A percentile compares a stretch with the other conserved stretches of the same genome.
phyloP scores from a whole-genome alignment of 345 rosid genomes.

The Hibiscus syriacus region DNA sequence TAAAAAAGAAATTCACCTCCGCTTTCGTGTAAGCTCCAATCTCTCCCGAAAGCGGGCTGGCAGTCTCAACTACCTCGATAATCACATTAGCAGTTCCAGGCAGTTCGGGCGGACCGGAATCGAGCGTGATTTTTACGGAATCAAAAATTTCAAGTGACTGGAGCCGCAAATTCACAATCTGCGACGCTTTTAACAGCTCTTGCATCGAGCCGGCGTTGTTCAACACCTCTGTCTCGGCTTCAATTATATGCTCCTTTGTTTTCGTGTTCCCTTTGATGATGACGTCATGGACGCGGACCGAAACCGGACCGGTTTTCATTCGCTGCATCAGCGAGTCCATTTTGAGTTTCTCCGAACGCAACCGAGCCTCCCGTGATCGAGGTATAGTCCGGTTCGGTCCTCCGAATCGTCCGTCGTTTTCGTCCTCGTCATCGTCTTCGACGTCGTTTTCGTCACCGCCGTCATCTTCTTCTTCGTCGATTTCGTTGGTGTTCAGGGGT shows the following conservation, averaged over 20 bases:
- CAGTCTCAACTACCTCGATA: constrained; percentile 63
- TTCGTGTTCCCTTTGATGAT: constrained; percentile 66
- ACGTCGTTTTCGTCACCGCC: constrained; percentile 27
- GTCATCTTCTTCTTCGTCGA: constrained; percentile 13
- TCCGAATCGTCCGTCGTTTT: constrained; percentile 21
- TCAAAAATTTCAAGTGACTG: constrained; percentile 72
- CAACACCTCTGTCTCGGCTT: constrained; percentile 56
- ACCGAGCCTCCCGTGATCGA: constrained; percentile 21
- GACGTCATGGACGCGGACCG: constrained; percentile 82
- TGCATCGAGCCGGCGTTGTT: constrained; percentile 57
- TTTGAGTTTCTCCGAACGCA: constrained; percentile 27
- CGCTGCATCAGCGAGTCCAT: constrained; percentile 43
- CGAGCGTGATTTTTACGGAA: constrained; percentile 75
- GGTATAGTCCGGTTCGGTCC: constrained; percentile 17
- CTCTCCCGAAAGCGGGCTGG: constrained; percentile 54
- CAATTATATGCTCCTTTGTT: constrained; percentile 77
- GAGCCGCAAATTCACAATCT: constrained; percentile 53
- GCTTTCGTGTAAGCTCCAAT: constrained; percentile 70
- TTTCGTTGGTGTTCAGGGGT: background rate
- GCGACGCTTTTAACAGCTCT: constrained; percentile 63
- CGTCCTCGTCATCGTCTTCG: constrained; percentile 26
- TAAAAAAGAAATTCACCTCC: constrained; percentile 35
- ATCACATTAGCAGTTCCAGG: constrained; percentile 81
- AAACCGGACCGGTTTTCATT: constrained; percentile 41
- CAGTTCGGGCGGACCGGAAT: constrained; percentile 82